Evolutionary conservation across 148 eudicot species (phyloP), one percentile per base, ranked within the genome.

Genomic region (Polygonum aviculare): DNA sequence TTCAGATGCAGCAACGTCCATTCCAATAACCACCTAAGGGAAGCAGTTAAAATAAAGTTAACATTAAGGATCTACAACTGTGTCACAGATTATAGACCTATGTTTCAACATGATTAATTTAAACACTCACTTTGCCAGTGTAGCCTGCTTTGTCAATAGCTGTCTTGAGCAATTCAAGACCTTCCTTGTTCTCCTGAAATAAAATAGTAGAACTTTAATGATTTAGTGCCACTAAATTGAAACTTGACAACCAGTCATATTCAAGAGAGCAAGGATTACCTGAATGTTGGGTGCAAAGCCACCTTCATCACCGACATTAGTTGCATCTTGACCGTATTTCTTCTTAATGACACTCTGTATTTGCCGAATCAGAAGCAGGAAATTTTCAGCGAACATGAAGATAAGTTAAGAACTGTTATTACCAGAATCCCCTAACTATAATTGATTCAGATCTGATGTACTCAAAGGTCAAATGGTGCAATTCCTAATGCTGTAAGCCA

Each of bases 121-220:
- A 26, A 52, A 18, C 15, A 78, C 86, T 79, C 69, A 93, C 97
- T 76, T 95, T 90, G 82, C 87, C 97, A 0, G 97, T 95, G 84
- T 95, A 92, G 38, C 98, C 97, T 60, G 98, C 97, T 77, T 95
- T 95, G 35, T 81, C 98, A 80, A 95, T 95, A 74, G 98, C 98
- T 59, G 91, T 86, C 88, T 92, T 95, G 40, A 92, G 91, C 86
- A 95, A 82, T 82, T 95, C 98, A 82, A 95, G 97, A 79, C 98
- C 98, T 80, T 92, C 97, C 88, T 88, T 95, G 90, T 95, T 95
- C 90, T 95, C 96, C 97, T 94, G 91, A 77, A 85, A 39, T 75
- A 41, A 67, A 21, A 75, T 51, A 15, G 47, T 9, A 78, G 16
- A 72, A 36, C 33, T 74, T 65, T 31, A 81, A 76, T 38, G 36